Percentiles rank a stretch among this genome's conserved stretches.
These are phyloP conservation scores for Globisporangium barbulae DNA, from an alignment of 352 stramenopile genomes.

Conservation along the genomic window DNA sequence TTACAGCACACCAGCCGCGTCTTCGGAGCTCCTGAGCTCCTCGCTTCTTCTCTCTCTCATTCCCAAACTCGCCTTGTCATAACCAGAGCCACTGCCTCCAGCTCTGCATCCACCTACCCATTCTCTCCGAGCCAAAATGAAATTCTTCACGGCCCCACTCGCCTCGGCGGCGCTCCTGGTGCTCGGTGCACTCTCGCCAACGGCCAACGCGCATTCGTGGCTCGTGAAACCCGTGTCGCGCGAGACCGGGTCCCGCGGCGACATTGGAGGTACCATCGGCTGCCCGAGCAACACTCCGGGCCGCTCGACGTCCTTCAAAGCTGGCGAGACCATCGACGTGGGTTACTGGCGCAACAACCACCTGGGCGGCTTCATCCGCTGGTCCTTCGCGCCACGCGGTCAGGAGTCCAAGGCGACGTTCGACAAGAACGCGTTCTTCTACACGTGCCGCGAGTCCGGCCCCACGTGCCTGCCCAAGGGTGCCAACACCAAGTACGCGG, in stretches of 20 bases:
- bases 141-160: conserved; percentile 3
- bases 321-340: conserved; percentile 27
- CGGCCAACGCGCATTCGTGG: conserved; percentile 36
- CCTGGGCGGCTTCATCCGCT: conserved; percentile 32
- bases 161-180: background rate
- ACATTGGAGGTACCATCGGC: conserved; percentile 23
- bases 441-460: conserved; percentile 51
- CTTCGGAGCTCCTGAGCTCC: background rate
- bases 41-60: background rate
- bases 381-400: conserved; percentile 19
- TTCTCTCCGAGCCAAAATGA: background rate
- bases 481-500: conserved; percentile 36
- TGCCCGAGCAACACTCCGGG: conserved; percentile 18
- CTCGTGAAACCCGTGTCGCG: conserved; percentile 40
- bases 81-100: background rate
- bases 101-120: background rate
- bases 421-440: conserved; percentile 51
- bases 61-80: background rate
- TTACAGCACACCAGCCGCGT: background rate
- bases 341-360: conserved; percentile 34
- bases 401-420: conserved; percentile 33
- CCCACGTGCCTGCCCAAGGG: conserved; percentile 31
- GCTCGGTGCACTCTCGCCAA: conserved; percentile 1
- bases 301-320: conserved; percentile 13
- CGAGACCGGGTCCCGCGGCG: conserved; percentile 26